Base-by-base conservation (phyloP, 1,284 basidiomycete genomes). In the Rhodotorula sp. region DNA sequence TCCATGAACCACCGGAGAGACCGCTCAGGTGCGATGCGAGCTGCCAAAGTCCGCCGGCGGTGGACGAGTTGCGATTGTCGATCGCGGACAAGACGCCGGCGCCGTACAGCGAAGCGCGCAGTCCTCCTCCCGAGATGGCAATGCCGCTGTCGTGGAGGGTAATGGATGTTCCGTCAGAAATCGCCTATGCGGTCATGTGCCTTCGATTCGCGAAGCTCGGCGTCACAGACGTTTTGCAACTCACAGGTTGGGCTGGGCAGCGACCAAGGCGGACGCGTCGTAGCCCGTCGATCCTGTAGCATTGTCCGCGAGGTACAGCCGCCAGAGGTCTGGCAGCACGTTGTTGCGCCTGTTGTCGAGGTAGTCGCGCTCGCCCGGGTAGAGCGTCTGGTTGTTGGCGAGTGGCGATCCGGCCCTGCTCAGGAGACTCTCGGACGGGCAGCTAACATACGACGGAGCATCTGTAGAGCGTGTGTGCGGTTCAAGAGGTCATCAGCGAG, bases 21-120 rank as follows among this genome's bases (percentile, higher is more conserved):
- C 85, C 88, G 5, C 85, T 79, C 26, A 89, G 79, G 80, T 90
- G 90, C 2, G 87, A 86, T 12, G 86, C 79, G 39, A 89, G 86
- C 78, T 90, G 89, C 51, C 89, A 81, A 1, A 91, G 80, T 1
- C 88, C 88, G 5, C 88, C 89, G 16, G 87, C 83, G 5, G 63
- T 68, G 18, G 85, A 83, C 8, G 81, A 80, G 73, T 90, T 89
- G 48, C 89, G 82, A 4, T 83, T 84, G 79, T 90, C 89, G 34
- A 90, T 80, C 0, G 83, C 88, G 34, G 83, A 85, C 10, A 90
- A 77, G 56, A 85, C 84, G 14, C 84, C 87, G 1, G 88, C 87
- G 4, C 85, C 87, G 71, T 85, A 89, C 71, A 86, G 84, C 0
- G 88, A 86, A 0, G 88, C 84, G 43, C 89, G 83, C 31, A 86